Evolutionary conservation across 2,329 filamentous ascomycete genomes (phyloP), one percentile per base, ranked within the genome.

Genomic region (Rachicladosporium sp.): DNA sequence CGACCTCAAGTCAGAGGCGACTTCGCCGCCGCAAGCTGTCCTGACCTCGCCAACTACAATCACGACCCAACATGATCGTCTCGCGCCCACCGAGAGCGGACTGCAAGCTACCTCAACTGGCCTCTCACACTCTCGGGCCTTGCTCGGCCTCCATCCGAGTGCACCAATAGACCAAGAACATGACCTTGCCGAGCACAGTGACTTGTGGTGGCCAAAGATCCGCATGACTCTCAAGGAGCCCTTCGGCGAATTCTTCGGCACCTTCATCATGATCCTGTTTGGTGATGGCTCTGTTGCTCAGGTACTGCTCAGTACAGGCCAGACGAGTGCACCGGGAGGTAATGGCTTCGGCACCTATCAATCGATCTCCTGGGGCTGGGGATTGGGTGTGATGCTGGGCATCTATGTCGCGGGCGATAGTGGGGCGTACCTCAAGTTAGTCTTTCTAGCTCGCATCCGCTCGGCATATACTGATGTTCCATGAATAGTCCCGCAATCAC

Each of bases 401-500:
- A 27, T 39, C 13, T 39, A 39, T 29, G 37, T 39, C 23, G 37
- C 37, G 12, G 37, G 37, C 29, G 37, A 39, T 29, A 23, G 13
- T 10, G 37, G 37, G 12, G 29, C 13, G 7, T 39, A 39, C 21
- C 37, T 39, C 8, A 39, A 39, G 30, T 32, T n/a, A 32, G 30
- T 32, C 10, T n/a, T n/a, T 32, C 12, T 6, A n/a, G 30, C 30
- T 32, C 30, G 12, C 10, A 32, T n/a, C 10, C 30, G 30, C 30
- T n/a, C 10, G 30, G 12, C 30, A 12, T n/a, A 32, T n/a, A 32
- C 30, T 32, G 30, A 32, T 12, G 12, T 12, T 12, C 30, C 30
- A n/a, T 79, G 79, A 19, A 19, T 19, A 19, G 15, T 52, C 76
- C 79, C 1, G 80, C 76, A 12, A 71, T 84, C 12, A 82, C 79